These are phyloP conservation scores for Metschnikowia baotianmanensis DNA, from an alignment of 805 yeast species.

Conservation along the genomic window DNA sequence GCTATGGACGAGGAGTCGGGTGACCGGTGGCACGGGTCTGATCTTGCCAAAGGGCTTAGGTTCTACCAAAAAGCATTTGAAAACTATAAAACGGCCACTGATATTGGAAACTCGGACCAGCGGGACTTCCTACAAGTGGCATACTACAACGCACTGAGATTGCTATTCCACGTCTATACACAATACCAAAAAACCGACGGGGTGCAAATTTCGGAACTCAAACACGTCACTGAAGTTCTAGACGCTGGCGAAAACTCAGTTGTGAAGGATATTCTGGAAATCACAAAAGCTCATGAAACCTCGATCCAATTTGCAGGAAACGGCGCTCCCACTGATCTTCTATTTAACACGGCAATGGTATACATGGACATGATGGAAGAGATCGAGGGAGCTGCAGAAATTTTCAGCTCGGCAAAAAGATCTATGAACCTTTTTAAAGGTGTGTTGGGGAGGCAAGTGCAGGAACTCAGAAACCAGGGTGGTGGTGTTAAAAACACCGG, in stretches of 20 bases:
- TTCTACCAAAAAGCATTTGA: conserved; percentile 60
- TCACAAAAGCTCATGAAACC: conserved; percentile 39
- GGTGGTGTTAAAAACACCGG: too few species aligned
- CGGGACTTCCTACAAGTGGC: conserved; percentile 11
- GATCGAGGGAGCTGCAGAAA: conserved; percentile 16
- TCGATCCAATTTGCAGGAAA: conserved; percentile 27
- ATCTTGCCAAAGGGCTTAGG: conserved; percentile 59
- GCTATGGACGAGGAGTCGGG: conserved; percentile 69
- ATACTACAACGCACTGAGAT: conserved; percentile 56
- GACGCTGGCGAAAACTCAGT: conserved; percentile 31
- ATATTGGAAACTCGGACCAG: conserved; percentile 11
- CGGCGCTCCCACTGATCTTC: conserved; percentile 33
- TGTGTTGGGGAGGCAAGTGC: conserved; percentile 28
- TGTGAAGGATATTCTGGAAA: conserved; percentile 34
- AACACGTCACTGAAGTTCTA: conserved; percentile 34
- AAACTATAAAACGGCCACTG: conserved; percentile 40
- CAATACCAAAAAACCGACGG: conserved; percentile 47
- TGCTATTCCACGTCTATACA: conserved; percentile 56
- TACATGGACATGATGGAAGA: conserved; percentile 47
- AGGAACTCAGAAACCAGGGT: conserved; percentile 27
- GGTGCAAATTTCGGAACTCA: conserved; percentile 22
- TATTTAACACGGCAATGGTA: conserved; percentile 46
- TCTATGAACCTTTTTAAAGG: conserved; percentile 21
- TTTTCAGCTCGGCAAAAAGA: not conserved
- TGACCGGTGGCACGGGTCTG: conserved; percentile 69